Evolutionary conservation across 78 protist species (phyloP).

Genomic region (Dictyostelium citrinum): DNA sequence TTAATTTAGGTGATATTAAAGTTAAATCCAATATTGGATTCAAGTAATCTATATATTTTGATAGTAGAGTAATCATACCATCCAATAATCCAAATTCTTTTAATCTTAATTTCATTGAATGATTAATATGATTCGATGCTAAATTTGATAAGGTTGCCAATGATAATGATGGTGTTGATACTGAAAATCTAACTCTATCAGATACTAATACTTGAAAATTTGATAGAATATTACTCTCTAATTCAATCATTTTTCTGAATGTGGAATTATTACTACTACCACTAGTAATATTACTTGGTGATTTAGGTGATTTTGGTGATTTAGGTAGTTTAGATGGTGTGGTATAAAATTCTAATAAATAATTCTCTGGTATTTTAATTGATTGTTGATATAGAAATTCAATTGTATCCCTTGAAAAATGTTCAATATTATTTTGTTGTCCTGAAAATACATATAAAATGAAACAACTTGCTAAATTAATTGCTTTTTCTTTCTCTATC

Average conservation of each 20-base stretch:
- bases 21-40: conserved; percentile 54
- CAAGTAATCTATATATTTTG: conserved; percentile 24
- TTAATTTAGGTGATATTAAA: conserved; percentile 41
- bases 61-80: not conserved
- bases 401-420: conserved; percentile 11
- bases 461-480: conserved; percentile 25
- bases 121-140: conserved; percentile 46
- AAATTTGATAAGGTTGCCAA: conserved; percentile 27
- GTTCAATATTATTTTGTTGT: conserved; percentile 32
- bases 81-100: conserved; percentile 28
- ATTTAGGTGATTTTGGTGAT: conserved; percentile 60
- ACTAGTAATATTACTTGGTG: not conserved
- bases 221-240: not conserved
- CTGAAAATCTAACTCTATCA: conserved; percentile 35
- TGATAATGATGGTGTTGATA: conserved; percentile 22
- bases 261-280: not conserved
- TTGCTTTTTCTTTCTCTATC: conserved; percentile 11
- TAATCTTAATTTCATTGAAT: not conserved
- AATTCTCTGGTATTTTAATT: conserved; percentile 42
- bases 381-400: conserved; percentile 15
- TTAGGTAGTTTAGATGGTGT: conserved; percentile 63
- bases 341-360: conserved; percentile 43
- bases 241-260: not conserved
- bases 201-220: conserved; percentile 1
- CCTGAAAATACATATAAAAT: conserved; percentile 29